Conservation (phyloP, 148 eudicot genomes). For the Rhododendron ferrugineum region DNA sequence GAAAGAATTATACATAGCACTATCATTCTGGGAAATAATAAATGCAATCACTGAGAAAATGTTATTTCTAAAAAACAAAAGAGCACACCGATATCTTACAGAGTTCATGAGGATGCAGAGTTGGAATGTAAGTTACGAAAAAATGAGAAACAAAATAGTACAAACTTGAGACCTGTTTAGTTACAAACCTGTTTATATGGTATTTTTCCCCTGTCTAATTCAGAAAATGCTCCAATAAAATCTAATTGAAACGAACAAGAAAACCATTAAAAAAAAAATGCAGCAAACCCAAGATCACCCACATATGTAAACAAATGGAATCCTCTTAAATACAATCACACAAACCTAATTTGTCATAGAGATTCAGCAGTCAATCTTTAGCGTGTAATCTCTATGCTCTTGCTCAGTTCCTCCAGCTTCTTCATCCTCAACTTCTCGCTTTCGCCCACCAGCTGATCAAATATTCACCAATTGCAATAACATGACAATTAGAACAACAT, state of each 20-base stretch:
- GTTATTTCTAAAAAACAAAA: neutral
- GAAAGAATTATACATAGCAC: neutral
- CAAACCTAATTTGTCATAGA: constrained; percentile 38
- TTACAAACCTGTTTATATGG: constrained; percentile 52
- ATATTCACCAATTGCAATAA: neutral
- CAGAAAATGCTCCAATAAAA: constrained; percentile 35
- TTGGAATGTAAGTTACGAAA: neutral
- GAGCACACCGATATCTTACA: neutral
- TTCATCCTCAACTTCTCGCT: constrained; percentile 82
- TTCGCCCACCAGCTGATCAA: constrained; percentile 69
- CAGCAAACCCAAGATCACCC: constrained; percentile 49
- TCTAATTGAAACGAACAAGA: constrained; percentile 23
- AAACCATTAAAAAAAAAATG: constrained; percentile 11
- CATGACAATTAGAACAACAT: neutral
- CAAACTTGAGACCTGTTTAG: constrained; percentile 27
- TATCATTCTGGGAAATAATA: neutral
- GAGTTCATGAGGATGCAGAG: neutral
- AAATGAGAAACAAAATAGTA: neutral
- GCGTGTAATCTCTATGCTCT: constrained; percentile 60
- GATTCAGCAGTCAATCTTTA: constrained; percentile 16
- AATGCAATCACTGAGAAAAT: neutral
- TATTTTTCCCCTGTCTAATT: constrained; percentile 36
- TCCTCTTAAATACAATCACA: constrained; percentile 47
- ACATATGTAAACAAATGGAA: constrained; percentile 23
- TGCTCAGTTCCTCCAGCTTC: constrained; percentile 85